A percentile compares a stretch with the other conserved stretches of the same genome.
Evolutionary conservation across 1,284 basidiomycete genomes (phyloP).

Genomic region (Malassezia dermatis): DNA sequence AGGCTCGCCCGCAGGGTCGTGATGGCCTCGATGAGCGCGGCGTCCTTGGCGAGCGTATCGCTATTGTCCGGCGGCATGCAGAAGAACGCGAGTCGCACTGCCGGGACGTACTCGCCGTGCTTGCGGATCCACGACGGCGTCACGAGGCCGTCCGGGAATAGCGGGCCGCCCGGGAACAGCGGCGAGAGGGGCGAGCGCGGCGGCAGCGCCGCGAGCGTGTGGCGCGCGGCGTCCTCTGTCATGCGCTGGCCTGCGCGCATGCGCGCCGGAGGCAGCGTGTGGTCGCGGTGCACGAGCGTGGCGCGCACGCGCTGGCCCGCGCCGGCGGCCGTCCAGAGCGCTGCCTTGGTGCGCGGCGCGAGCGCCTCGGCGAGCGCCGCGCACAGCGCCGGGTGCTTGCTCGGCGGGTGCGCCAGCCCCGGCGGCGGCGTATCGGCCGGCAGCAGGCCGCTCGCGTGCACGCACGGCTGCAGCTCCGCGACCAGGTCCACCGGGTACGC

Average conservation of each 20-base stretch:
- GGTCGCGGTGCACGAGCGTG: background rate
- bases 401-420: background rate
- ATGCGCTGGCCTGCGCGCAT: background rate
- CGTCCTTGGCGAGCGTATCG: constrained; percentile 52
- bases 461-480: constrained; percentile 18
- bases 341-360: background rate
- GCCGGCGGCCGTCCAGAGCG: constrained; percentile 1
- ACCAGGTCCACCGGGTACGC: constrained; percentile 22
- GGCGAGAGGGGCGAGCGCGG: constrained; percentile 79
- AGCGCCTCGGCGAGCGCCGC: background rate
- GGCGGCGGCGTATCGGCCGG: background rate
- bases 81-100: constrained; percentile 81
- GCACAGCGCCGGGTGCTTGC: constrained; percentile 1
- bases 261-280: background rate
- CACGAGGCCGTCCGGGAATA: constrained; percentile 86
- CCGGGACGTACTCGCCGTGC: constrained; percentile 77
- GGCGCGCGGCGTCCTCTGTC: constrained; percentile 9
- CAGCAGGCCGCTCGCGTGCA: constrained; percentile 18
- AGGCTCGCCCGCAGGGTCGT: constrained; percentile 65
- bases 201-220: constrained; percentile 24
- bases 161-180: constrained; percentile 70
- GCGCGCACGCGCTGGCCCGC: background rate
- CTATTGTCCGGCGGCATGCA: constrained; percentile 55
- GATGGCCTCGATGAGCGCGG: constrained; percentile 59
- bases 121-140: constrained; percentile 95